Base-by-base conservation (phyloP, 2,329 filamentous ascomycete species). In the Fonsecaea pedrosoi region DNA sequence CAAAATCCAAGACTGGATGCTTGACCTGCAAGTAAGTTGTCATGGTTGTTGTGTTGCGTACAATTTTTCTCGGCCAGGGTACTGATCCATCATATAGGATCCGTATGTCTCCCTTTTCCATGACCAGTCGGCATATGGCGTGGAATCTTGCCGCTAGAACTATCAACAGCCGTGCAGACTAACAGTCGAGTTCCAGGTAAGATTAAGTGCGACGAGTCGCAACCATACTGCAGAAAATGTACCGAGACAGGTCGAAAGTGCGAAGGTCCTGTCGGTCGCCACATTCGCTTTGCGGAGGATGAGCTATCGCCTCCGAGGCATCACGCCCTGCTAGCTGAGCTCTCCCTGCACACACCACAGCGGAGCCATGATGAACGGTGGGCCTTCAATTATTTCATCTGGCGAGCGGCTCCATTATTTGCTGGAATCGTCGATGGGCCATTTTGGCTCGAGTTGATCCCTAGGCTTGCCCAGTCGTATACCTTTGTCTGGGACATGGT, bases 401-500 rank as follows among this genome's bases (percentile, higher is more conserved):
- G 79, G 48, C 68, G 73, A 21, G 74, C 74, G 1, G 77, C 76
- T 12, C 67, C 71, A 0, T 73, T 71, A 9, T 68, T 79, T 21
- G 75, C 75, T 1, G 78, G 78, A 18, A 72, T 68, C 3, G 60
- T 79, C 9, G 78, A 79, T 69, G 58, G 72, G 32, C 73, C 74
- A 35, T 79, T 80, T 60, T 79, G 78, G 78, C 68, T 71, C n/a
- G 75, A 69, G 1, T 64, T 76, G 35, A 72, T 80, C 4, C 77
- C 77, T 2, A 75, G 76, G 50, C 70, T 79, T 13, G 78, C 77
- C 54, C 76, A 74, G 12, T 73, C 62, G 35, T 76, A 79, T 58
- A 74, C 77, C 3, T 76, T 77, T 4, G 76, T 80, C 2, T 79
- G 78, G 77, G 76, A 79, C 72, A 75, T 78, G 15, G 75, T 79